A percentile compares a stretch with the other conserved stretches of the same genome.
These are phyloP conservation scores for Polysphondylium violaceum DNA, from an alignment of 78 protist genomes.

Conservation along the genomic window DNA sequence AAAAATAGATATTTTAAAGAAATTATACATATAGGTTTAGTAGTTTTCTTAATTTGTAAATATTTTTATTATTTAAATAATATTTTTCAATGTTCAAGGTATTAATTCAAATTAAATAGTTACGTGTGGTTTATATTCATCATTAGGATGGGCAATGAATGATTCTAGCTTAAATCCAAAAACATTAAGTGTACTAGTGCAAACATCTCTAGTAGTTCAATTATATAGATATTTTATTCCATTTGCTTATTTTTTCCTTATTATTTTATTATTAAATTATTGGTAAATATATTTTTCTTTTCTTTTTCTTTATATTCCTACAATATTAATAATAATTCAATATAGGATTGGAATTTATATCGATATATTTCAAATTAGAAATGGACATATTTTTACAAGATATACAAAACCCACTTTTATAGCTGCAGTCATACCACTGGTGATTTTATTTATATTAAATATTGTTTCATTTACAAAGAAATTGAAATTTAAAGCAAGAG, in stretches of 20 bases:
- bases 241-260: neutral
- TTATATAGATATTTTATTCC: constrained; percentile 15
- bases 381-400: constrained; percentile 13
- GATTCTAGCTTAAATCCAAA: too few species aligned
- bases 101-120: too few species aligned
- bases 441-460: neutral
- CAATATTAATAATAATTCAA: neutral
- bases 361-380: constrained; percentile 1
- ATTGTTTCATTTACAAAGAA: neutral
- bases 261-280: constrained; percentile 7
- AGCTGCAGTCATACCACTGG: neutral
- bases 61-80: too few species aligned
- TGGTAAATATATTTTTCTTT: neutral
- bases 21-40: too few species aligned
- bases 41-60: too few species aligned
- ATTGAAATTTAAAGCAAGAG: neutral
- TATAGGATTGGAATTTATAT: constrained; percentile 25
- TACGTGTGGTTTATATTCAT: too few species aligned
- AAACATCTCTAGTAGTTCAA: too few species aligned
- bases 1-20: too few species aligned
- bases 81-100: too few species aligned
- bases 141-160: too few species aligned
- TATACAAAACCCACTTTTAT: neutral
- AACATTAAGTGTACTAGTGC: too few species aligned
- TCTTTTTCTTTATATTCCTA: neutral